Evolutionary conservation across 352 stramenopile species (phyloP).

Genomic region (Globisporangium orthogonon): DNA sequence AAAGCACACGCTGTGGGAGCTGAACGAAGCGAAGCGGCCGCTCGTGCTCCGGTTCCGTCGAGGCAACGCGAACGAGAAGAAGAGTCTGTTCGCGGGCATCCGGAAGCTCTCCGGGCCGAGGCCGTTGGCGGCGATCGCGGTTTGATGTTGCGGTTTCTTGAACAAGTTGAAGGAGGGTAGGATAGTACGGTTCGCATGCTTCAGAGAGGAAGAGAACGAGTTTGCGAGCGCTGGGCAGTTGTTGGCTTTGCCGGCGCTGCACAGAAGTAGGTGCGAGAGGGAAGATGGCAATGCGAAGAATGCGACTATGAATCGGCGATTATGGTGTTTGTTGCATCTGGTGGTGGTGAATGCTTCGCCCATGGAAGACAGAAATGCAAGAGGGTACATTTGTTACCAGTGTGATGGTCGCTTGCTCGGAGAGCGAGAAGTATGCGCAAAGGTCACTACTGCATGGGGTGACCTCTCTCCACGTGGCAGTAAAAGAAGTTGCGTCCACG

Average conservation of each 20-base stretch:
- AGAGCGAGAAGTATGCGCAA: background rate
- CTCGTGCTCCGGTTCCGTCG: slow-evolving; percentile 77
- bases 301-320: too few relatives aligned
- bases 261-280: too few relatives aligned
- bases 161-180: background rate
- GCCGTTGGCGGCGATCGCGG: slow-evolving; percentile 30
- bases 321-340: too few relatives aligned
- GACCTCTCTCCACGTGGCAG: slow-evolving; percentile 68
- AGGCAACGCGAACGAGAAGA: slow-evolving; percentile 69
- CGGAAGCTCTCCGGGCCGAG: slow-evolving; percentile 24
- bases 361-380: background rate
- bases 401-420: background rate
- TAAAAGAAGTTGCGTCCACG: slow-evolving; percentile 42
- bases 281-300: too few relatives aligned
- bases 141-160: slow-evolving; percentile 17
- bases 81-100: slow-evolving; percentile 59
- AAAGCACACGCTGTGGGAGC: slow-evolving; percentile 80
- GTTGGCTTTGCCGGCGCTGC: too few relatives aligned
- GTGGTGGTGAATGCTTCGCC: too few relatives aligned
- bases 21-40: slow-evolving; percentile 69
- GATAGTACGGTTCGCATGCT: background rate
- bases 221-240: too few relatives aligned
- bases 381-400: background rate
- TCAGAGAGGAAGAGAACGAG: too few relatives aligned
- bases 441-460: slow-evolving; percentile 68